Evolutionary conservation across 2,329 filamentous ascomycete genomes (phyloP), one percentile per base, ranked within the genome.

Genomic region (Exserohilum rostratum): DNA sequence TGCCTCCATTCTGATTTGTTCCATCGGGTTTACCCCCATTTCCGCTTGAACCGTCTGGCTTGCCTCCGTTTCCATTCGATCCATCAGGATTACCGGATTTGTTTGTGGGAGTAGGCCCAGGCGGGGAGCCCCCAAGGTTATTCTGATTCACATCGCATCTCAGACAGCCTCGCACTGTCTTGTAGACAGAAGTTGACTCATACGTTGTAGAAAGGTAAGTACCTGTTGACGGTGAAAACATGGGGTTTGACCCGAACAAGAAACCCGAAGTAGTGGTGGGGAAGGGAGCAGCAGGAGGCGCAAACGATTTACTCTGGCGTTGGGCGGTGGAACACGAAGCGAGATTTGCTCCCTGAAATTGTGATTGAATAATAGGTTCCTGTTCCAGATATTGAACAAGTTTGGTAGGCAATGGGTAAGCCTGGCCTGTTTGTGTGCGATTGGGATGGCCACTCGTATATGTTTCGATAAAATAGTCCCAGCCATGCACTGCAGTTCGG

Each of bases 291-390:
- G 6, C n/a, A 35, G 34, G 34, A 35, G 0, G 13, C 11, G 34
- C 6, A 37, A 51, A 13, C 25, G 30, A 35, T 31, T 31, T 30
- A 18, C 27, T 48, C 6, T 18, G 10, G 22, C 4, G 46, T 9
- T 3, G 46, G n/a, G 46, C 39, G 18, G 44, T 22, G 13, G 52
- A 69, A 55, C 71, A 74, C 1, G 68, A 70, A 15, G 65, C 64
- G 15, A 73, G 68, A 52, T 74, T 59, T 6, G 65, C 61, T 3
- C 68, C 67, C n/a, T 51, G 53, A 39, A 67, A 74, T 6, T 64
- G 49, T 3, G 39, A 46, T 9, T 54, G 38, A 10, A 72, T 57
- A 6, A 58, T 55, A 3, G 60, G 50, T 31, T 68, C 53, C 2
- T 60, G 52, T 31, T 65, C 65, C 7, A 74, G 50, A 46, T 61